These are phyloP conservation scores for Hypoxylon sp. DNA, from an alignment of 2,329 filamentous ascomycete species.

Conservation along the genomic window DNA sequence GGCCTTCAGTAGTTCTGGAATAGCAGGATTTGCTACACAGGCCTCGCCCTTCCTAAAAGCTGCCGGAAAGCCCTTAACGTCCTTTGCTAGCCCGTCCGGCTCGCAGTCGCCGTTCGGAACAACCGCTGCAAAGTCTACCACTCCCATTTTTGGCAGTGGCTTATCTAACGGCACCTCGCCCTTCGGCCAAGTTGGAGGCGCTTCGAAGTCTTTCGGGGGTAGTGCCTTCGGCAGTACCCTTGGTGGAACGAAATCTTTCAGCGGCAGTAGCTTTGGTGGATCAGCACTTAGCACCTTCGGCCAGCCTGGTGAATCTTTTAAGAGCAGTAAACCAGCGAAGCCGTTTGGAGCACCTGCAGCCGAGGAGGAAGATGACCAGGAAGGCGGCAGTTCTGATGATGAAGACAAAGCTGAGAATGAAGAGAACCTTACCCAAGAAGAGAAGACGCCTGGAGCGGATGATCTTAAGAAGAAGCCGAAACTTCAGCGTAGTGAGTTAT, in stretches of 20 bases:
- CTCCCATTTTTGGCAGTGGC: constrained; percentile 63
- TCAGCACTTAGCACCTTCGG: constrained; percentile 76
- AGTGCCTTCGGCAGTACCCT: constrained; percentile 60
- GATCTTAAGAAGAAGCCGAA: constrained; percentile 71
- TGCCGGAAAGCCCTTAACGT: constrained; percentile 45
- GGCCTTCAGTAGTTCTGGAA: constrained; percentile 70
- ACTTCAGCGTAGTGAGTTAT: constrained; percentile 75
- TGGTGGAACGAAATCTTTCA: constrained; percentile 44
- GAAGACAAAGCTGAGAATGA: constrained; percentile 59
- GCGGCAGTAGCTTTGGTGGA: constrained; percentile 61
- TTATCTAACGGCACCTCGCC: constrained; percentile 47
- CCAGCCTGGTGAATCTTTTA: constrained; percentile 66
- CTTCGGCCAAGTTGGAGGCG: constrained; percentile 46
- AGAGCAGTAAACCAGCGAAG: constrained; percentile 72
- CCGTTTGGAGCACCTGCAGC: constrained; percentile 83
- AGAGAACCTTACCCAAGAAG: constrained; percentile 63
- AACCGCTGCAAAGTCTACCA: constrained; percentile 54
- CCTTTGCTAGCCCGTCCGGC: constrained; percentile 63
- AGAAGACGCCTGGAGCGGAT: constrained; percentile 45
- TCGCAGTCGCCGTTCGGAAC: constrained; percentile 54
- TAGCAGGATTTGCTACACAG: constrained; percentile 73
- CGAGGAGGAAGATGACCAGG: constrained; percentile 58
- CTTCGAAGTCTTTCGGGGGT: constrained; percentile 52
- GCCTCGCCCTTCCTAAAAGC: constrained; percentile 57
- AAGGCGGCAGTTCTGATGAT: constrained; percentile 54